Evolutionary conservation across 176 grass and related monocot genomes (phyloP), one percentile per base, ranked within the genome.

Genomic region (Zizania latifolia): DNA sequence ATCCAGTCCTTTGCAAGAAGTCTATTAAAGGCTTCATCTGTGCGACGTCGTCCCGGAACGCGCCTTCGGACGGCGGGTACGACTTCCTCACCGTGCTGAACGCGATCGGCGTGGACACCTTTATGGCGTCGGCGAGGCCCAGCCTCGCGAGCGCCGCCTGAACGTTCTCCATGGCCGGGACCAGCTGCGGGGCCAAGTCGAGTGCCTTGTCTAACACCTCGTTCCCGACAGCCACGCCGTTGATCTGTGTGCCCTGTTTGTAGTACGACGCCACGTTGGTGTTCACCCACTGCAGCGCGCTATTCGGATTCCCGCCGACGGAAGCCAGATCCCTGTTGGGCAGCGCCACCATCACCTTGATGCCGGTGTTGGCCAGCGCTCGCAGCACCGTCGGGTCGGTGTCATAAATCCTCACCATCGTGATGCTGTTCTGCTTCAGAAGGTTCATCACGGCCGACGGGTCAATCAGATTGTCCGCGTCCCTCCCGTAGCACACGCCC

Each of bases 51-150:
- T 58, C 6, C 22, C 71, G 71, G 50, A 93, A 93, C 4, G 36
- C 22, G 35, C 91, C 91, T 1, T 41, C 66, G 1, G 91, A 90
- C 0, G 87, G 68, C 8, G 91, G 91, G 77, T 76, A 88, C 32
- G 75, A 83, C 6, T 44, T 9, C 51, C 61, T 40, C 19, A 94
- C 40, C 2, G 88, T 85, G 0, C 46, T 64, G 17, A 90, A 73
- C 0, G 85, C 82, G 19, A 94, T 69, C 28, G 92, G 88, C 15
- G 85, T 84, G 14, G 85, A 78, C 23, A 94, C 78, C 92, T 94
- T 94, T 19, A n/a, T n/a, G n/a, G n/a, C n/a, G n/a, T n/a, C n/a
- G n/a, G n/a, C n/a, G n/a, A n/a, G n/a, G n/a, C n/a, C 30, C 8
- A 84, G 85, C 23, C 55, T 15, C 3, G 24, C 70, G 10, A 91